Conservation (phyloP, 2,329 filamentous ascomycete species). For the Eutypa lata region DNA sequence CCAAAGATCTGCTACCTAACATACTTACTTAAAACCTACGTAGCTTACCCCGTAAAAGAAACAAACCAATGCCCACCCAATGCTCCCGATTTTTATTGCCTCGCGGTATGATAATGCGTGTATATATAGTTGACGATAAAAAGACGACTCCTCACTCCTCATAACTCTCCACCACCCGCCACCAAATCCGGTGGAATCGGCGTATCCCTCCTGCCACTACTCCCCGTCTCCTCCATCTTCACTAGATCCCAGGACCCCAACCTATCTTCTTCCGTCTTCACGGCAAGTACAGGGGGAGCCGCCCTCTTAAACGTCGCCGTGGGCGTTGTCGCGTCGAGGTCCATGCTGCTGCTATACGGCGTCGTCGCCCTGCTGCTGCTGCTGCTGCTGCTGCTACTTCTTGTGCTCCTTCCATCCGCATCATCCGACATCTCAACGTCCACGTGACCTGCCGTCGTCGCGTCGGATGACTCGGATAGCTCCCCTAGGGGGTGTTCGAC, state of each 20-base stretch:
- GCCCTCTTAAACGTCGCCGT: conserved; percentile 15
- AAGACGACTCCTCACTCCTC: neutral
- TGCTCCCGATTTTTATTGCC: neutral
- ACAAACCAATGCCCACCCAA: neutral
- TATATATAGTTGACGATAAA: no score
- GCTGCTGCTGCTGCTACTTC: conserved; percentile 30
- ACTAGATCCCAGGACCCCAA: conserved; percentile 27
- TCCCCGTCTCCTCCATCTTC: conserved; percentile 13
- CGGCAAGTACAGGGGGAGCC: conserved; percentile 1
- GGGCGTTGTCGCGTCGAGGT: conserved; percentile 39
- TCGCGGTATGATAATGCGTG: conserved; percentile 12
- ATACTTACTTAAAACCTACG: no score
- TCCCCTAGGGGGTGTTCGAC: conserved; percentile 34
- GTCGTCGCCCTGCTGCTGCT: conserved; percentile 32
- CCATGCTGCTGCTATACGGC: conserved; percentile 26
- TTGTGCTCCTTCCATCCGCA: conserved; percentile 25
- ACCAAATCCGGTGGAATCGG: conserved; percentile 32
- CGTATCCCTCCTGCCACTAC: conserved; percentile 29
- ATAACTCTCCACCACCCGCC: neutral
- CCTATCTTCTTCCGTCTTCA: conserved; percentile 8
- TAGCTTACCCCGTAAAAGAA: no score
- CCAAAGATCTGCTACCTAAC: no score
- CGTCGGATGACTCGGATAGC: conserved; percentile 16
- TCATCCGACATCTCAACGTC: conserved; percentile 51
- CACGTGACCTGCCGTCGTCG: conserved; percentile 10